Evolutionary conservation across 495 filamentous ascomycete species (phyloP).

Genomic region (Pseudomonodictys pantanalensis): DNA sequence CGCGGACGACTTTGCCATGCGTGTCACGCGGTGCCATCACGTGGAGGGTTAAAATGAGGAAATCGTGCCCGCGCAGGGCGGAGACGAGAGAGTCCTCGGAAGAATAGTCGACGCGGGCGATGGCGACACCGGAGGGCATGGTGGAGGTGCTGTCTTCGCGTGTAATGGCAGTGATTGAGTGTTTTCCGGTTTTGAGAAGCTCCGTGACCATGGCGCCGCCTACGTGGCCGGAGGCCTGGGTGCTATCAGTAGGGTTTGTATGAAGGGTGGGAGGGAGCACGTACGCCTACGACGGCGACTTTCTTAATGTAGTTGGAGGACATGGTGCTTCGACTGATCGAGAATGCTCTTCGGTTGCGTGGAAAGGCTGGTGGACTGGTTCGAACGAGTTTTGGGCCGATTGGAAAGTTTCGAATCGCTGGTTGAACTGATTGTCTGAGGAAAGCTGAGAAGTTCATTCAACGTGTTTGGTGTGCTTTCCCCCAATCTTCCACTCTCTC

Average conservation of each 20-base stretch:
- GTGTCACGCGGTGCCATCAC: constrained; percentile 38
- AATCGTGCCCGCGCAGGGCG: constrained; percentile 24
- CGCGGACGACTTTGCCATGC: constrained; percentile 49
- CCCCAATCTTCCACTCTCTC: too few species aligned
- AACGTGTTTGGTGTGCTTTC: too few species aligned
- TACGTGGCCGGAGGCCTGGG: constrained; percentile 21
- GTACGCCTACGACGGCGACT: constrained; percentile 52
- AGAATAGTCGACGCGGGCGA: constrained; percentile 20
- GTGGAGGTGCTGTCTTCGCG: constrained; percentile 14
- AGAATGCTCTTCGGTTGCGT: neutral
- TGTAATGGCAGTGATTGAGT: constrained; percentile 25
- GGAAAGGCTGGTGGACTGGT: neutral
- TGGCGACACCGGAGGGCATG: constrained; percentile 11
- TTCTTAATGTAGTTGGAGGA: constrained; percentile 44
- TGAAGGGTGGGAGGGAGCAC: neutral
- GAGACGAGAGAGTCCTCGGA: neutral
- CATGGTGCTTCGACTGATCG: neutral
- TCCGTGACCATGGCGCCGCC: constrained; percentile 3
- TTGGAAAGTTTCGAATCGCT: too few species aligned
- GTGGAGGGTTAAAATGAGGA: constrained; percentile 48
- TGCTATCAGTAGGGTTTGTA: neutral
- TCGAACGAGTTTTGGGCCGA: too few species aligned
- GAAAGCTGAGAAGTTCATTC: too few species aligned
- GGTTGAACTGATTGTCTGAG: too few species aligned
- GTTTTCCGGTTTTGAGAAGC: constrained; percentile 24